Conservation (phyloP, 257 asterid species). For the Rauvolfia tetraphylla region DNA sequence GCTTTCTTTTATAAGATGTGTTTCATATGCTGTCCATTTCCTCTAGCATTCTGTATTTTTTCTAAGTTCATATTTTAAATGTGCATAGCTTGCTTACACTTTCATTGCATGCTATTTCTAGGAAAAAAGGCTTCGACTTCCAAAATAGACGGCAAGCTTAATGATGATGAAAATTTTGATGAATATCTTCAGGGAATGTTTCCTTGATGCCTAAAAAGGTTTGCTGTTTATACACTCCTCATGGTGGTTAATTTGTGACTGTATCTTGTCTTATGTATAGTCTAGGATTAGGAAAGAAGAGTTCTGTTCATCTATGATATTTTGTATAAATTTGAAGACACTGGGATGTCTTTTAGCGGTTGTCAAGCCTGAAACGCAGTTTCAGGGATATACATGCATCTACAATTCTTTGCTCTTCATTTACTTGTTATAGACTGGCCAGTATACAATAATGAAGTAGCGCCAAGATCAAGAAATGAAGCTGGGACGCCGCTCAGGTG, state of each 20-base stretch:
- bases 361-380: not conserved
- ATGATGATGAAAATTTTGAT: constrained; percentile 70
- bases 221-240: not conserved
- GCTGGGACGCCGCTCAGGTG: not conserved
- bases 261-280: not conserved
- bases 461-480: too few relatives aligned
- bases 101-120: constrained; percentile 21
- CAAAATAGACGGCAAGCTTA: constrained; percentile 23
- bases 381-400: not conserved
- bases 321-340: not conserved
- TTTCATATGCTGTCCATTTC: not conserved
- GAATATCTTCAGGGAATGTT: constrained; percentile 92
- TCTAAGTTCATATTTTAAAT: not conserved
- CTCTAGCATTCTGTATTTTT: too few relatives aligned
- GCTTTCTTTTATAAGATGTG: too few relatives aligned
- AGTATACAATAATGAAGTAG: too few relatives aligned
- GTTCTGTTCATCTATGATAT: not conserved
- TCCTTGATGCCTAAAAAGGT: constrained; percentile 43
- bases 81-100: not conserved
- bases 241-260: not conserved
- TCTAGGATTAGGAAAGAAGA: not conserved
- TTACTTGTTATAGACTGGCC: not conserved
- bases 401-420: not conserved
- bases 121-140: constrained; percentile 52
- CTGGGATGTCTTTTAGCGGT: not conserved